Conservation (phyloP, 768 basidiomycete genomes). For the Mycena latifolia region DNA sequence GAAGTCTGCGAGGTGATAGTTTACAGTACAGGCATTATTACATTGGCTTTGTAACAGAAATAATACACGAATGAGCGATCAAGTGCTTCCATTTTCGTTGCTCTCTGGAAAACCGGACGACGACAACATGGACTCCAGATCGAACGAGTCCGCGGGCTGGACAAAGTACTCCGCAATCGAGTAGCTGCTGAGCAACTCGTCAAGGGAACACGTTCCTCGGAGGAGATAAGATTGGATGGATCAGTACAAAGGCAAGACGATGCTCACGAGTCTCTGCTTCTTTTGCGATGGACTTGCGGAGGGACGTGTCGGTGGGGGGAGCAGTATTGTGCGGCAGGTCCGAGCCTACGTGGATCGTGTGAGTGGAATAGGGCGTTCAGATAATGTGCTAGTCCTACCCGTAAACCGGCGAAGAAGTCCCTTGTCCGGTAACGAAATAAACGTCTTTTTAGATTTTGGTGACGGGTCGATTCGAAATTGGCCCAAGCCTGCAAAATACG, state of each 20-base stretch:
- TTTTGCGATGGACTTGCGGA: slow-evolving; percentile 19
- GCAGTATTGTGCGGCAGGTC: slow-evolving; percentile 25
- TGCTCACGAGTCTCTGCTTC: slow-evolving; percentile 11
- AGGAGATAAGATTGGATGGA: neutral
- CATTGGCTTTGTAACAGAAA: neutral
- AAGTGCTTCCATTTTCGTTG: neutral
- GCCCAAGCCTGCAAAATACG: slow-evolving; percentile 1
- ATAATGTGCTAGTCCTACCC: neutral
- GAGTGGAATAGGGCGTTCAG: neutral
- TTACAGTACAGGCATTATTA: neutral
- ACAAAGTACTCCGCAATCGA: slow-evolving; percentile 28
- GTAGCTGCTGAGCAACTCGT: slow-evolving; percentile 26
- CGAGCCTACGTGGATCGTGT: neutral
- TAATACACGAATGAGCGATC: neutral
- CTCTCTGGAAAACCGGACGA: neutral
- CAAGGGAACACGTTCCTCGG: slow-evolving; percentile 20
- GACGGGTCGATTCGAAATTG: neutral
- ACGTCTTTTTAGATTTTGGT: slow-evolving; percentile 17
- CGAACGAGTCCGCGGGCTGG: slow-evolving; percentile 26
- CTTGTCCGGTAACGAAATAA: slow-evolving; percentile 28
- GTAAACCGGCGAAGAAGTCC: slow-evolving; percentile 28
- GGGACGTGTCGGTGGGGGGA: slow-evolving; percentile 31
- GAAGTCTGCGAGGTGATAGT: no score
- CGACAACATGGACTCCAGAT: slow-evolving; percentile 21
- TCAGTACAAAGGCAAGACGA: neutral